Evolutionary conservation across 306 rosid species (phyloP).

Genomic region (Quercus bicolor): DNA sequence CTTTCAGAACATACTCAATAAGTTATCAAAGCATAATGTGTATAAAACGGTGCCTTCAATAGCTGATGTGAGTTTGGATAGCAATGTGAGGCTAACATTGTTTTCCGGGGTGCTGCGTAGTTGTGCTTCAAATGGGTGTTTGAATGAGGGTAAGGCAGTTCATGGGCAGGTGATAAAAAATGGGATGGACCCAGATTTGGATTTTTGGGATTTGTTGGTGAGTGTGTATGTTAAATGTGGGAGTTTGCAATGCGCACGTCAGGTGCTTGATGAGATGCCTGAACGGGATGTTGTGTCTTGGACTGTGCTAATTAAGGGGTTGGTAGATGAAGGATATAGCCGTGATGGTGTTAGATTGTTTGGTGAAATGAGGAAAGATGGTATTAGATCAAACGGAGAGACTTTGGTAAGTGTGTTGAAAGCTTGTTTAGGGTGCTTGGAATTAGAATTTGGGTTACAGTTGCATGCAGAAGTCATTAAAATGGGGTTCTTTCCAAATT

Average conservation of each 20-base stretch:
- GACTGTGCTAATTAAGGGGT: slow-evolving; percentile 29
- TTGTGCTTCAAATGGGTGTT: slow-evolving; percentile 24
- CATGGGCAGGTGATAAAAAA: slow-evolving; percentile 26
- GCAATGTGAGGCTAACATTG: slow-evolving; percentile 18
- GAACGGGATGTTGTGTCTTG: slow-evolving; percentile 38
- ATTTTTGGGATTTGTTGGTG: slow-evolving; percentile 24
- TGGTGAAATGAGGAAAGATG: slow-evolving; percentile 26
- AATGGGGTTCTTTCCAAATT: slow-evolving; percentile 12
- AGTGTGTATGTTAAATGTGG: slow-evolving; percentile 28
- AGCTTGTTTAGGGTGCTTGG: slow-evolving; percentile 30
- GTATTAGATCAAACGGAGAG: slow-evolving; percentile 25
- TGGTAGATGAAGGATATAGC: slow-evolving; percentile 28
- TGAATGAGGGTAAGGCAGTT: slow-evolving; percentile 35
- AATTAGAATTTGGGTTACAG: slow-evolving; percentile 28
- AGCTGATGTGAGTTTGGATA: not conserved
- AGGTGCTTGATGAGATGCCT: slow-evolving; percentile 29
- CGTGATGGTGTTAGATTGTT: slow-evolving; percentile 23
- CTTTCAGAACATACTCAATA: too few species aligned
- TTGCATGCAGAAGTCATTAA: slow-evolving; percentile 28
- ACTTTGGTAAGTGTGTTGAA: slow-evolving; percentile 25
- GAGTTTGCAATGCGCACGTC: slow-evolving; percentile 6
- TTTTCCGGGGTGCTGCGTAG: slow-evolving; percentile 27
- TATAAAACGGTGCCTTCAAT: too few species aligned
- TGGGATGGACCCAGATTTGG: slow-evolving; percentile 26
- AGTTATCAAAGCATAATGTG: too few species aligned